A percentile compares a stretch with the other conserved stretches of the same genome.
These are phyloP conservation scores for Nemania serpens DNA, from an alignment of 2,329 filamentous ascomycete genomes.

Conservation along the genomic window DNA sequence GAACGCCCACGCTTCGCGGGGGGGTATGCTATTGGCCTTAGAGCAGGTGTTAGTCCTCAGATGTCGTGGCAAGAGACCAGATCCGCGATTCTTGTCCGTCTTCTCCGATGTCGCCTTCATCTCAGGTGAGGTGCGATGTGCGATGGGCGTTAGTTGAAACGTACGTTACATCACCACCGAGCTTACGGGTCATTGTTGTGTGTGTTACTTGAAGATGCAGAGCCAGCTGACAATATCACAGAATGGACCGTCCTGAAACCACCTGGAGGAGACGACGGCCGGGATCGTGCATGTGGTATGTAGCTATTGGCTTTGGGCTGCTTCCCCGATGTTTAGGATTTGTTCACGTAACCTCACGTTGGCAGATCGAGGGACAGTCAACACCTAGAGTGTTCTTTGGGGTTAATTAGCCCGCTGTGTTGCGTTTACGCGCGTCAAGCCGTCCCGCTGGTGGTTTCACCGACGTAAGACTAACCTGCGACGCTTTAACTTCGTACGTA, in stretches of 20 bases:
- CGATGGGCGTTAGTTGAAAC: background rate
- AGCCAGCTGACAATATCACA: background rate
- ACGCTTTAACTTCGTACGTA: no score
- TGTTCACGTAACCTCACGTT: background rate
- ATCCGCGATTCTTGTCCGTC: background rate
- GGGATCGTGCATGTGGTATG: slow-evolving; percentile 6
- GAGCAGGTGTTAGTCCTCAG: background rate
- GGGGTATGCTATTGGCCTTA: no score
- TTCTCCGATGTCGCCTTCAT: background rate
- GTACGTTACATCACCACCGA: background rate
- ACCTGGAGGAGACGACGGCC: background rate
- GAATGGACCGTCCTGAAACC: background rate
- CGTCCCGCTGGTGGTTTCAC: no score
- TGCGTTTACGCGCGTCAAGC: background rate
- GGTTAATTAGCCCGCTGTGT: background rate
- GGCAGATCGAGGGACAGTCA: background rate
- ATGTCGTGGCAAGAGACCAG: background rate
- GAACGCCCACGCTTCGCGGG: no score
- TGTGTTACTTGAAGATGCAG: slow-evolving; percentile 10
- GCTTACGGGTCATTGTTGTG: background rate
- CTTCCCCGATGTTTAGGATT: background rate
- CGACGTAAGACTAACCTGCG: no score
- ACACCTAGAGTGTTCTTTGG: background rate
- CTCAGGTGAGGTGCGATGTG: background rate
- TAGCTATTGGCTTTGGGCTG: background rate